Percentiles rank a stretch among this genome's conserved stretches.
Evolutionary conservation across 1,284 basidiomycete genomes (phyloP).

Genomic region (Pseudomicrostroma phylloplanum): DNA sequence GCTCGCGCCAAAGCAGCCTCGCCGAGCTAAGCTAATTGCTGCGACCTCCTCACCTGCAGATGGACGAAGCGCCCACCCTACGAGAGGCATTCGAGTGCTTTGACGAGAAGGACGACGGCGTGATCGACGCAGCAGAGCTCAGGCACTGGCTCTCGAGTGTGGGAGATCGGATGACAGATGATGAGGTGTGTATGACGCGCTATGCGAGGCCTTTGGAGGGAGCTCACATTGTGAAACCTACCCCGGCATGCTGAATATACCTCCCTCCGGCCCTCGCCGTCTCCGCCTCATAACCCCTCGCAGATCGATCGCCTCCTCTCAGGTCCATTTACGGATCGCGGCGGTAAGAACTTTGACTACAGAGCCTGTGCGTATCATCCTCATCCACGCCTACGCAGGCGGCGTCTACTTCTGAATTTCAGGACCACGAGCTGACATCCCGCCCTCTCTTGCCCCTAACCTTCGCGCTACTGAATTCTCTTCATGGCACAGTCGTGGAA

Average conservation of each 20-base stretch:
- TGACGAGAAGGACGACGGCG: constrained; percentile 23
- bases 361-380: constrained; percentile 34
- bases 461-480: too few species aligned
- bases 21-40: too few species aligned
- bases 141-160: constrained; percentile 42
- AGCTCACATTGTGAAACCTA: too few species aligned
- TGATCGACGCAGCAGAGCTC: constrained; percentile 30
- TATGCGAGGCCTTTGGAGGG: background rate
- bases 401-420: background rate
- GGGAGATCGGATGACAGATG: constrained; percentile 39
- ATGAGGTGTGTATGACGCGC: constrained; percentile 27
- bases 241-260: too few species aligned
- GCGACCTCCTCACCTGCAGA: constrained; percentile 9
- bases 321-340: constrained; percentile 42
- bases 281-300: too few species aligned
- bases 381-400: background rate
- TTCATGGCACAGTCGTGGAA: constrained; percentile 28
- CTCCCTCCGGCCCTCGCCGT: too few species aligned
- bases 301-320: constrained; percentile 34
- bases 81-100: constrained; percentile 49
- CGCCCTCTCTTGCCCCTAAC: background rate
- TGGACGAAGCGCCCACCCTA: constrained; percentile 39
- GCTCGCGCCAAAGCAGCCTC: too few species aligned
- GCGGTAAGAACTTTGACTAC: constrained; percentile 43
- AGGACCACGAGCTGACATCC: background rate